A percentile compares a stretch with the other conserved stretches of the same genome.
These are phyloP conservation scores for Boechera divaricarpa DNA, from an alignment of 345 rosid genomes.

Conservation along the genomic window DNA sequence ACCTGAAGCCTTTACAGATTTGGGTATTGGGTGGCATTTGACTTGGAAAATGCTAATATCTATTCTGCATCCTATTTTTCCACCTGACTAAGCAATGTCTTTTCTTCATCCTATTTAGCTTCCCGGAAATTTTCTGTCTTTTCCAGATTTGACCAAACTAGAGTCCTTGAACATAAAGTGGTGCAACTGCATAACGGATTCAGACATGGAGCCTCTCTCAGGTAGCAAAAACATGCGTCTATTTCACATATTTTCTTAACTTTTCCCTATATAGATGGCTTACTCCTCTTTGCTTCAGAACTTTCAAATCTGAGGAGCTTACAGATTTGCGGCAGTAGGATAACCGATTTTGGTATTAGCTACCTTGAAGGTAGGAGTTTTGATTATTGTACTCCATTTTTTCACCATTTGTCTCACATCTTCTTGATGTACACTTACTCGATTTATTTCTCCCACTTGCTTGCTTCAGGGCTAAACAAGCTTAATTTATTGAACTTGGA, in stretches of 20 bases:
- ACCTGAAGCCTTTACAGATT: neutral
- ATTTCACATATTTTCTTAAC: conserved; percentile 14
- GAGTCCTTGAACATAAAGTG: conserved; percentile 83
- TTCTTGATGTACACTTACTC: neutral
- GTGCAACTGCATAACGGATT: conserved; percentile 88
- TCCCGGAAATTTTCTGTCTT: neutral
- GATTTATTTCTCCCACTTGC: conserved; percentile 7
- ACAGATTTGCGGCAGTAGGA: conserved; percentile 75
- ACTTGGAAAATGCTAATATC: conserved; percentile 11
- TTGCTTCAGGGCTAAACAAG: conserved; percentile 66
- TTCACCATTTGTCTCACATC: conserved; percentile 13
- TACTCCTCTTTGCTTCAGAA: conserved; percentile 52
- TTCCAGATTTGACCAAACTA: conserved; percentile 68
- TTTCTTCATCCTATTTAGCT: neutral
- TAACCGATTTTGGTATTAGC: conserved; percentile 76
- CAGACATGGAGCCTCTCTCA: conserved; percentile 76
- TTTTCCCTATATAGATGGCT: neutral
- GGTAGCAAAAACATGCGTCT: conserved; percentile 49
- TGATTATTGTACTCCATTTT: neutral
- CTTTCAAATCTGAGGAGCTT: conserved; percentile 71
- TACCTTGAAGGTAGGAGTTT: conserved; percentile 68
- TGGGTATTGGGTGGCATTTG: neutral
- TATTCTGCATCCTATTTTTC: neutral
- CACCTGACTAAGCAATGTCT: neutral
- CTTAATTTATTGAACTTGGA: conserved; percentile 81